phyloP scores from a whole-genome alignment of 768 basidiomycete species.

The Auricularia sp. region DNA sequence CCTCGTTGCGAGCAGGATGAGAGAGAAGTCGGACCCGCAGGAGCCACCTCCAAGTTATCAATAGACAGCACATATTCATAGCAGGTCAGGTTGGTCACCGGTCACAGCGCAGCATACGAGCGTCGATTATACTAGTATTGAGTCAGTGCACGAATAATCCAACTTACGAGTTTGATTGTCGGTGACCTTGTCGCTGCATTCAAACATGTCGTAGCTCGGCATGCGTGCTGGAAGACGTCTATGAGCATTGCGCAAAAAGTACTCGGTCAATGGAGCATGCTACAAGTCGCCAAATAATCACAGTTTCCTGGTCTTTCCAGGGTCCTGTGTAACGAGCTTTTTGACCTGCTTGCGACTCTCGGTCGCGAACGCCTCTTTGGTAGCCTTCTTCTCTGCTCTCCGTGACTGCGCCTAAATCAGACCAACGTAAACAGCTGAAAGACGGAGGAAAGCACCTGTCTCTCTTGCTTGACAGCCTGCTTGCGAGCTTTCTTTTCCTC shows the following conservation, averaged over 20 bases:
- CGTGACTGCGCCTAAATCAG: conserved; percentile 20
- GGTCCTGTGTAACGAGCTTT: conserved; percentile 35
- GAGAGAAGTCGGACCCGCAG: not conserved
- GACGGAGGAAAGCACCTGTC: conserved; percentile 26
- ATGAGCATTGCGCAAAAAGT: too few species aligned
- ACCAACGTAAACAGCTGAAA: conserved; percentile 5
- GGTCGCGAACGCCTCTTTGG: conserved; percentile 48
- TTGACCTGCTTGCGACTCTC: conserved; percentile 55
- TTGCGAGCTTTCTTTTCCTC: conserved; percentile 70
- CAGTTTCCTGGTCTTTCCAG: conserved; percentile 37
- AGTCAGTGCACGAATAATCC: too few species aligned
- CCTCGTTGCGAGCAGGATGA: not conserved
- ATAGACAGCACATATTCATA: not conserved
- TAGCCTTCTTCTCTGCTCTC: conserved; percentile 56
- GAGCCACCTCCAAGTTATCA: not conserved
- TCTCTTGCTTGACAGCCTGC: conserved; percentile 53
- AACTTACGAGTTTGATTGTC: too few species aligned
- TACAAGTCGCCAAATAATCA: conserved; percentile 9
- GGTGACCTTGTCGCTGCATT: too few species aligned
- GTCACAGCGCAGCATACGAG: too few species aligned
- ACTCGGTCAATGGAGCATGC: too few species aligned
- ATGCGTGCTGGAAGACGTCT: too few species aligned
- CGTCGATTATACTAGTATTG: too few species aligned
- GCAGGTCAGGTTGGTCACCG: too few species aligned
- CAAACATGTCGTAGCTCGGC: too few species aligned